Base-by-base conservation (phyloP, 169 alveolate species). In the Ichthyophthirius multifiliis region DNA sequence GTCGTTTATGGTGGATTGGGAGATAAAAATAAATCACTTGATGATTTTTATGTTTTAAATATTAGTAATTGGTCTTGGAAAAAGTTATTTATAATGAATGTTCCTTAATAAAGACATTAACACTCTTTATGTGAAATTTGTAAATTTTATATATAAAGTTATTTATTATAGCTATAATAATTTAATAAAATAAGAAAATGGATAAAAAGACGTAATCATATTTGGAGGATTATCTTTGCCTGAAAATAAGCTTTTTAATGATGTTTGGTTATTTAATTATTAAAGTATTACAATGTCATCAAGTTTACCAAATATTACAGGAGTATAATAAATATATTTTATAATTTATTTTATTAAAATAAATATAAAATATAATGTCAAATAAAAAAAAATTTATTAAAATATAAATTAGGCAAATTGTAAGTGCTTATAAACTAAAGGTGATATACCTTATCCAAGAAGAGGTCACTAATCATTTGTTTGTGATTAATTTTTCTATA, bases 381-480 rank as follows among this genome's bases (percentile, higher is more conserved):
- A n/a, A n/a, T n/a, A n/a, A n/a, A n/a, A n/a, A n/a, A n/a, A n/a
- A n/a, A n/a, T n/a, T n/a, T n/a, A n/a, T n/a, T n/a, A n/a, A n/a
- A n/a, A n/a, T n/a, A n/a, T n/a, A n/a, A n/a, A n/a, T n/a, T n/a
- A n/a, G 71, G 31, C 31, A 39, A 27, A 1, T 12, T 55, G 71
- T 10, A 4, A 0, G 9, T n/a, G 43, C 31, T 27, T 27, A 55
- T 55, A 55, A 27, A 55, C 71, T 15, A 55, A 55, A 55, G 71
- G 71, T 13, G 71, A 55, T 27, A 23, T 55, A 1, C 71, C 71
- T 27, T 55, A 34, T 20, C 71, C 71, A 3, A 55, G 71, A 27
- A 55, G 71, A 55, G 71, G 71, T 7, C 71, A 55, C 15, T 55
- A 55, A 27, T 16, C 71, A 15, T 55, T 55, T 55, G 71, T 55